These are phyloP conservation scores for Aspergillus unguis DNA, from an alignment of 2,329 filamentous ascomycete genomes.

Conservation along the genomic window DNA sequence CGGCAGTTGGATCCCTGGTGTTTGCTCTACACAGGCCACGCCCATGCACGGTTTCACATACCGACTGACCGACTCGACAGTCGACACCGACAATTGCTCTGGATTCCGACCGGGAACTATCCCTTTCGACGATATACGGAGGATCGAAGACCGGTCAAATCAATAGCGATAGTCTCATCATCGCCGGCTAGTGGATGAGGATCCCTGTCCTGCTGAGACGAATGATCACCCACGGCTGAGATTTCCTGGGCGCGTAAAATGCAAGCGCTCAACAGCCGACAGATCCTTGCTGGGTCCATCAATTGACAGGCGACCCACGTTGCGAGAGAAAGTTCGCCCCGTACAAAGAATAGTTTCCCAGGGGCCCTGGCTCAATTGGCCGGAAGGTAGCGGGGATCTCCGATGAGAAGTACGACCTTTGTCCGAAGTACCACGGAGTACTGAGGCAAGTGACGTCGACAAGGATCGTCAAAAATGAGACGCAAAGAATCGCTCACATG, in stretches of 20 bases:
- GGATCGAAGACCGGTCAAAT: not conserved
- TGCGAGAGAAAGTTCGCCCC: not conserved
- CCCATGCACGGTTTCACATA: conserved; percentile 3
- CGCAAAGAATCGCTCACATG: conserved; percentile 8
- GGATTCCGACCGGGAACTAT: not conserved
- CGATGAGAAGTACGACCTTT: conserved; percentile 2
- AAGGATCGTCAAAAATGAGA: not conserved
- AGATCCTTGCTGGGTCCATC: conserved; percentile 6
- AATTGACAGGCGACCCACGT: conserved; percentile 6
- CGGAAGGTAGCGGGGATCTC: not conserved
- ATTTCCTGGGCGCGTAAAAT: not conserved
- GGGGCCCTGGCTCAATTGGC: not conserved
- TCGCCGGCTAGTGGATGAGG: not conserved
- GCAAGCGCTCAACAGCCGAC: not conserved
- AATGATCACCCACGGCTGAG: not conserved
- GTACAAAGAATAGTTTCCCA: not conserved
- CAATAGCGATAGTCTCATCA: not conserved
- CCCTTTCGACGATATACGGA: not conserved
- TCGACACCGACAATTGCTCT: not conserved
- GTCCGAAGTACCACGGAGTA: not conserved
- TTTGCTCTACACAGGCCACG: not conserved
- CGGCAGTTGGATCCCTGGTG: not conserved
- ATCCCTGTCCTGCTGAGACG: not conserved
- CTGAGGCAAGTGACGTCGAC: not conserved
- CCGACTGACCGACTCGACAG: not conserved